Evolutionary conservation across 202 grass and related monocot genomes (phyloP).

Genomic region (Carex arenaria): DNA sequence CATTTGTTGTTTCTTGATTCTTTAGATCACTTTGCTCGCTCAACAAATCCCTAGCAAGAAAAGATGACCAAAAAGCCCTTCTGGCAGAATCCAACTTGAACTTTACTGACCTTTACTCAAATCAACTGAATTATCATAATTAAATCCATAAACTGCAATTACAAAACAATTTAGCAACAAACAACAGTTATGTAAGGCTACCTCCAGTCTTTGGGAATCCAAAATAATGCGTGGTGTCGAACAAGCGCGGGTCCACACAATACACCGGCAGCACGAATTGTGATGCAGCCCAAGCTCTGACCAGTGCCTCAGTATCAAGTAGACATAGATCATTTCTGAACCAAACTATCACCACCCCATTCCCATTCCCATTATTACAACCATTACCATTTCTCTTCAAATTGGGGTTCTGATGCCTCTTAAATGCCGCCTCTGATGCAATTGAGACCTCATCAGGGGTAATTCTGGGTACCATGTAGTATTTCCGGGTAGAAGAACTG

Average conservation of each 20-base stretch:
- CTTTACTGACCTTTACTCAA: no score
- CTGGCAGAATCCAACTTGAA: no score
- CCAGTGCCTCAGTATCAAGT: slow-evolving; percentile 61
- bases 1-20: no score
- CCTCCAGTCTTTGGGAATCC: slow-evolving; percentile 88
- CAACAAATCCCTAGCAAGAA: no score
- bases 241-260: slow-evolving; percentile 63
- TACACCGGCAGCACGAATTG: slow-evolving; percentile 59
- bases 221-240: slow-evolving; percentile 62
- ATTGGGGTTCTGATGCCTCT: slow-evolving; percentile 29
- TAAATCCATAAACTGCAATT: no score
- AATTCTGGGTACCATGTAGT: slow-evolving; percentile 40
- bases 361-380: no score
- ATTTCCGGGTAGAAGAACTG: not conserved
- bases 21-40: no score
- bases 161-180: no score
- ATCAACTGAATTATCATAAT: no score
- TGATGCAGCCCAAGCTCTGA: slow-evolving; percentile 53
- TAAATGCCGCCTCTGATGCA: slow-evolving; percentile 40
- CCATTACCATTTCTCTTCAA: slow-evolving; percentile 20
- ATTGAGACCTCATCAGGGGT: slow-evolving; percentile 26
- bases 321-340: slow-evolving; percentile 77
- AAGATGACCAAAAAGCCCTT: no score
- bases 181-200: not conserved
- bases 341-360: slow-evolving; percentile 61